phyloP scores from a whole-genome alignment of 805 yeast species.

The Cyberlindnera galapagoensis region DNA sequence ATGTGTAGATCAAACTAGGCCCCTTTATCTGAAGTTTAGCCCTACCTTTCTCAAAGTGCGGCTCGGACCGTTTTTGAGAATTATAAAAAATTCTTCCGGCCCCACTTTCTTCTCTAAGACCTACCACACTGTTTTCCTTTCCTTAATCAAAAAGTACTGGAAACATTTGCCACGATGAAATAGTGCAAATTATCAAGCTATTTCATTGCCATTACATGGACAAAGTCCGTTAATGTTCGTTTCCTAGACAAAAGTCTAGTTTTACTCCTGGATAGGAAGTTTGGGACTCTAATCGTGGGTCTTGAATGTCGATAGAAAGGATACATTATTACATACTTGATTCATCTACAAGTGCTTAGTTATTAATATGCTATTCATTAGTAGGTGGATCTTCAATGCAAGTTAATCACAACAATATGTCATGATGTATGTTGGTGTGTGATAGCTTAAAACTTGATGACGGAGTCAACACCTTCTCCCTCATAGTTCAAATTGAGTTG shows the following conservation, averaged over 20 bases:
- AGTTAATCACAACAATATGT: too few relatives aligned
- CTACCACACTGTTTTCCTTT: conserved; percentile 13
- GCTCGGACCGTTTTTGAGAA: conserved; percentile 5
- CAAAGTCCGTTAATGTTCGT: conserved; percentile 24
- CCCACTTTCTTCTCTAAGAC: conserved; percentile 5
- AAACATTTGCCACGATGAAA: conserved; percentile 29
- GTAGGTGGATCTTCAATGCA: too few relatives aligned
- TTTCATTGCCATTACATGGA: conserved; percentile 28
- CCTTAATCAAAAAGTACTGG: conserved; percentile 28
- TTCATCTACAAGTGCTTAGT: too few relatives aligned
- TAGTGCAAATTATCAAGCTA: conserved; percentile 22
- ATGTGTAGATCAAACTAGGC: too few relatives aligned
- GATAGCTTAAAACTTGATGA: conserved; percentile 30
- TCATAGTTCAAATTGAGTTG: conserved; percentile 36
- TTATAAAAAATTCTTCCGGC: conserved; percentile 6
- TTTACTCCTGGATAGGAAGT: conserved; percentile 28
- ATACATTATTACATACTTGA: conserved; percentile 20
- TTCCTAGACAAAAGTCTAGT: conserved; percentile 21
- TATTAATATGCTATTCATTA: too few relatives aligned
- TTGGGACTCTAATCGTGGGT: conserved; percentile 24
- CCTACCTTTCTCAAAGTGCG: too few relatives aligned
- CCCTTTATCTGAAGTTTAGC: too few relatives aligned
- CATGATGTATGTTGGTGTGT: too few relatives aligned
- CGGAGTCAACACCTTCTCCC: conserved; percentile 38
- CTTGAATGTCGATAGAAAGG: conserved; percentile 28